Base-by-base conservation (phyloP, 2,329 filamentous ascomycete species). In the Curvularia eragrostidis region DNA sequence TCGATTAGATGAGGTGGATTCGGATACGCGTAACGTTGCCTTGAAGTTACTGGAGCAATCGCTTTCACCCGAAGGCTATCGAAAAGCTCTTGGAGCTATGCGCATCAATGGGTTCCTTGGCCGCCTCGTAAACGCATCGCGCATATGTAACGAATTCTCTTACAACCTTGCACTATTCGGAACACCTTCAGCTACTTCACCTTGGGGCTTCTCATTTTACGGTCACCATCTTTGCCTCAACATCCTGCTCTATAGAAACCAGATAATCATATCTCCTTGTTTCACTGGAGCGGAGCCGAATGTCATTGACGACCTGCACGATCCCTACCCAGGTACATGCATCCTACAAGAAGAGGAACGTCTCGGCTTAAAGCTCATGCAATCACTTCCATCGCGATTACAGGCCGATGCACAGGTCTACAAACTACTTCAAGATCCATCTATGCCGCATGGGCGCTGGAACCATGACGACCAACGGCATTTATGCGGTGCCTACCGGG, bases 201-300 rank as follows among this genome's bases (percentile, higher is more conserved):
- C 89, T 0, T 93, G 90, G 90, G 90, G 89, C 0, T 90, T 85
- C 75, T 85, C 86, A 0, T 86, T 92, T 67, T 94, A 92, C 76
- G 91, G 91, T 6, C 91, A 94, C 72, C 91, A 94, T 66, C 81
- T 94, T 2, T 91, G 89, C 64, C 81, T 93, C 2, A 88, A 43
- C 87, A 66, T 82, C 89, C 19, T 89, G 93, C 70, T 81, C 93
- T 53, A 84, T 87, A 68, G 80, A 80, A 32, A 75, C 78, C 88
- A 91, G 71, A 87, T 92, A 48, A 79, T 91, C 43, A 81, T 91
- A 2, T 87, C 86, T 0, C 91, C 91, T 0, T 91, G 87, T 77
- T 94, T 94, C 75, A 91, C 89, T 0, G 91, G 91, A 53, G 91
- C 91, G 0, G 91, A 94, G 75, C 91, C 91, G 0, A 92, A 93